A percentile compares a stretch with the other conserved stretches of the same genome.
phyloP scores from a whole-genome alignment of 257 asterid genomes.

The Coffea canephora region DNA sequence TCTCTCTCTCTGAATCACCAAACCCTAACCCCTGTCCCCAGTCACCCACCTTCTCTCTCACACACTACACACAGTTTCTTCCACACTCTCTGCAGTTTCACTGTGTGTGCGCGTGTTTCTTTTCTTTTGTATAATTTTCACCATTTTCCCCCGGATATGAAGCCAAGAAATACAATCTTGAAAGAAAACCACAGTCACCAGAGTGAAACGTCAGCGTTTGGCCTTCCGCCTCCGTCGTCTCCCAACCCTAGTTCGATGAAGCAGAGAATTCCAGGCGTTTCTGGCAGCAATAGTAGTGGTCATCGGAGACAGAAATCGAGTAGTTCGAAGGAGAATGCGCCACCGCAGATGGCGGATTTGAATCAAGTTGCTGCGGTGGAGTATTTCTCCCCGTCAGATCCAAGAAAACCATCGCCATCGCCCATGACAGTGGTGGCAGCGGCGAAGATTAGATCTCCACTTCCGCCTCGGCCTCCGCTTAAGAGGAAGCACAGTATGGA shows the following conservation, averaged over 20 bases:
- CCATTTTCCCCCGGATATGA: constrained; percentile 32
- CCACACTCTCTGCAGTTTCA: neutral
- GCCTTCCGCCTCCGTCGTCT: constrained; percentile 16
- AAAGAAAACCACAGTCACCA: constrained; percentile 45
- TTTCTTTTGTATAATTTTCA: neutral
- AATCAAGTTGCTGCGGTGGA: constrained; percentile 2
- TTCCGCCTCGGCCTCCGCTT: constrained; percentile 89
- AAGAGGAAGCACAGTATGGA: constrained; percentile 82
- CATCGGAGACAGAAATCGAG: constrained; percentile 50
- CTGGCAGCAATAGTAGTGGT: constrained; percentile 4
- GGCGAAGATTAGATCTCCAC: constrained; percentile 63
- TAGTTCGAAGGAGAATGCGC: constrained; percentile 71
- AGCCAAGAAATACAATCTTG: constrained; percentile 55
- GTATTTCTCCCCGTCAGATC: constrained; percentile 29
- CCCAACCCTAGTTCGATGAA: constrained; percentile 52
- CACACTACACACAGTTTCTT: neutral
- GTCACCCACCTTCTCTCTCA: constrained; percentile 2
- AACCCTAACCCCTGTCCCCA: no score
- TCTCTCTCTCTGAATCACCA: no score
- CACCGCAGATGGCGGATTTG: constrained; percentile 37
- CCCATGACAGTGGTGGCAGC: constrained; percentile 7
- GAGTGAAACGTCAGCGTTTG: constrained; percentile 1
- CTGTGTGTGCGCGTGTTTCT: constrained; percentile 6
- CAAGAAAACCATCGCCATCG: constrained; percentile 15
- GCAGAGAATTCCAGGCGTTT: constrained; percentile 23